Evolutionary conservation across 352 stramenopile genomes (phyloP).

Genomic region (Phytophthora cactorum): DNA sequence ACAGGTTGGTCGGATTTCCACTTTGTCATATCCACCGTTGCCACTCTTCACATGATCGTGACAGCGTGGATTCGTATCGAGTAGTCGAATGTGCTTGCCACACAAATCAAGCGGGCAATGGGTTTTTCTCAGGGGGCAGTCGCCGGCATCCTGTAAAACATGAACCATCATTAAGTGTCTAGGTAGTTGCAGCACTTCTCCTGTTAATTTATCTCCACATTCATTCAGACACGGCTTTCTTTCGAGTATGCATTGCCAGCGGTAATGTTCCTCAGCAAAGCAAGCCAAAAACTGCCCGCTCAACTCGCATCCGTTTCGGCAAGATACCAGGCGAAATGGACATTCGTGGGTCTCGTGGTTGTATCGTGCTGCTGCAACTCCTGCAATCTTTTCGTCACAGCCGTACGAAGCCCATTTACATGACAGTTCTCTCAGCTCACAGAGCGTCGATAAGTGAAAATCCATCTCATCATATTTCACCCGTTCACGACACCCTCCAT

Average conservation of each 20-base stretch:
- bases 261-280: slow-evolving; percentile 66
- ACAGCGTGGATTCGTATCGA: slow-evolving; percentile 27
- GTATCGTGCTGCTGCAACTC: slow-evolving; percentile 41
- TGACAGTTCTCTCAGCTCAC: slow-evolving; percentile 44
- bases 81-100: slow-evolving; percentile 64
- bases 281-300: slow-evolving; percentile 49
- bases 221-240: slow-evolving; percentile 44
- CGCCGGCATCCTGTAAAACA: slow-evolving; percentile 44
- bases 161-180: slow-evolving; percentile 57
- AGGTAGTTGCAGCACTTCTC: slow-evolving; percentile 20
- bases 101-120: slow-evolving; percentile 69
- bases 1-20: slow-evolving; percentile 8
- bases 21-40: not conserved
- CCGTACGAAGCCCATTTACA: slow-evolving; percentile 66
- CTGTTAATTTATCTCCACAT: slow-evolving; percentile 8
- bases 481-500: slow-evolving; percentile 47
- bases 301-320: slow-evolving; percentile 55
- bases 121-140: slow-evolving; percentile 46
- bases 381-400: slow-evolving; percentile 51
- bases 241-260: slow-evolving; percentile 71
- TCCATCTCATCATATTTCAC: slow-evolving; percentile 62
- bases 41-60: slow-evolving; percentile 29
- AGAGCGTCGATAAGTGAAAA: slow-evolving; percentile 66
- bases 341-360: slow-evolving; percentile 72
- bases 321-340: slow-evolving; percentile 53